Conservation (phyloP, 73 alveolate genomes). For the Stentor roeselii region DNA sequence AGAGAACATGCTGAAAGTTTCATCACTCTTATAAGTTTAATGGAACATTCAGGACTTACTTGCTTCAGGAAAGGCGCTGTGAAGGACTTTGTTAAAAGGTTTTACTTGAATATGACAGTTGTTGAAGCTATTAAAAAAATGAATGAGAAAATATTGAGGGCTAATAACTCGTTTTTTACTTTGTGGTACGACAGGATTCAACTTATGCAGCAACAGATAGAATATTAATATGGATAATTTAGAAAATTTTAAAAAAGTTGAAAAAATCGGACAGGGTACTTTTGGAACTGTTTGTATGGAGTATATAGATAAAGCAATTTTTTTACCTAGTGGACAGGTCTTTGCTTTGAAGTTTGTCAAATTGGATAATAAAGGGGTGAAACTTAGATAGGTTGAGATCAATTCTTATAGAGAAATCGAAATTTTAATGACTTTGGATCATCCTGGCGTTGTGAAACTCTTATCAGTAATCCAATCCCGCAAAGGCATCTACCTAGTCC, state of each 20-base stretch:
- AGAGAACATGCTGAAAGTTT: conserved; percentile 54
- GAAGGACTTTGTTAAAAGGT: conserved; percentile 5
- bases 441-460: neutral
- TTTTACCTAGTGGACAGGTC: neutral
- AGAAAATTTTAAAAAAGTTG: neutral
- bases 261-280: conserved; percentile 19
- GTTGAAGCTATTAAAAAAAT: neutral
- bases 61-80: conserved; percentile 26
- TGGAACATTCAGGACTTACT: conserved; percentile 17
- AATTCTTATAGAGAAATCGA: neutral
- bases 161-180: conserved; percentile 19
- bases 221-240: neutral
- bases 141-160: conserved; percentile 11
- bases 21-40: conserved; percentile 57
- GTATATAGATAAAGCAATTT: neutral
- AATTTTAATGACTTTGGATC: neutral
- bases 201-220: conserved; percentile 26
- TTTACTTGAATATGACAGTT: neutral
- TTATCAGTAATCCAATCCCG: neutral
- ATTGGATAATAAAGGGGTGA: neutral
- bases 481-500: neutral
- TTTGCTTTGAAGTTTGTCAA: neutral
- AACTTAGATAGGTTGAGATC: neutral
- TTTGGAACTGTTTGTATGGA: conserved; percentile 15
- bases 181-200: conserved; percentile 25